Base-by-base conservation (phyloP, 768 basidiomycete genomes). In the Leucogyrophana mollusca region DNA sequence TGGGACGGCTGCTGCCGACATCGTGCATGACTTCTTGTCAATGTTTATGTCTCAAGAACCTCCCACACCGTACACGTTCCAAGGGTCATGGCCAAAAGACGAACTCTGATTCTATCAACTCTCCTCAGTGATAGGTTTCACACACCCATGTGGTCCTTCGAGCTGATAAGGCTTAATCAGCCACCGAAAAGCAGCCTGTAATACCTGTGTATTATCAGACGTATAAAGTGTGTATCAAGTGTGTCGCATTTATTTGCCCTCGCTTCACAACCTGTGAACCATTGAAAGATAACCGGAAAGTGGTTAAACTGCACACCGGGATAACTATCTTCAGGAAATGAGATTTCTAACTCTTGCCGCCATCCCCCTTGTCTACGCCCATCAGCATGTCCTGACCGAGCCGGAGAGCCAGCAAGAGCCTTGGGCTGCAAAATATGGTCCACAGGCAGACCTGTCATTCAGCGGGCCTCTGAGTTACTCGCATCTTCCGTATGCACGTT, bases 401-500 rank as follows among this genome's bases (percentile, higher is more conserved):
- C 21, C 18, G 9, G 7, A 6, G 13, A 30, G 13, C 13, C 39
- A 45, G 44, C 39, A 42, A 2, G 64, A 72, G 40, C 73, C 73
- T 36, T 86, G 83, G 83, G 57, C 68, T 13, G 68, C 76, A 46
- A 87, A 84, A 61, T 90, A 87, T 54, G 87, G 85, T 18, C 50
- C 62, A 11, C 82, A 84, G 50, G 69, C 72, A 32, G 87, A 90
- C 65, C 77, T 82, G 32, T 59, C 71, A 4, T 91, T 85, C 68
- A 77, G 83, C 4, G 90, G 90, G 0, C 82, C 86, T 21, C 71
- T 84, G 9, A 78, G 85, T 0, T 93, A 91, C 68, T 84, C 87
- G 4, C 88, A 89, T 56, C 69, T 91, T 4, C 83, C 86, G 2
- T 88, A 87, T 59, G 54, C 70, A 6, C 76, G 76, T 27, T 91